Percentiles rank a stretch among this genome's conserved stretches.
Evolutionary conservation across 2,329 filamentous ascomycete species (phyloP).

Genomic region (Knufia petricola): DNA sequence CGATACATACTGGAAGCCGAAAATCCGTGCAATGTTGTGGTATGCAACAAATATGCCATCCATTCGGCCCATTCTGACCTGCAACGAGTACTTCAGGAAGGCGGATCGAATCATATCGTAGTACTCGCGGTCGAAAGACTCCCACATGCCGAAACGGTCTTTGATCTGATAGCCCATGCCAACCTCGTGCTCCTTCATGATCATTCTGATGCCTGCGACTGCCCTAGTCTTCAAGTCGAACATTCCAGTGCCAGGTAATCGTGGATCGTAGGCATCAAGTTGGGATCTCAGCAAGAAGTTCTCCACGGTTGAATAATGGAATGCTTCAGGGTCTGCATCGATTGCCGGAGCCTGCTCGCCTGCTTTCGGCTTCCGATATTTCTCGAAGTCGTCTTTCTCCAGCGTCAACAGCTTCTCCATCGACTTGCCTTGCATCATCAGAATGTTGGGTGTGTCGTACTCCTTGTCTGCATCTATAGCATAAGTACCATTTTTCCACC

Average conservation of each 20-base stretch:
- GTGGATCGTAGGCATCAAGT: constrained; percentile 76
- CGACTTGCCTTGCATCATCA: constrained; percentile 87
- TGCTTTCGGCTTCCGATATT: constrained; percentile 61
- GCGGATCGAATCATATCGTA: constrained; percentile 93
- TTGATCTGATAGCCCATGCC: constrained; percentile 83
- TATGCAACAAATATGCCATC: constrained; percentile 96
- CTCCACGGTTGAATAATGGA: constrained; percentile 75
- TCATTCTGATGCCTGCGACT: constrained; percentile 85
- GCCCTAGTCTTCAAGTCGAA: constrained; percentile 95
- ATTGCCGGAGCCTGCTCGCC: constrained; percentile 48
- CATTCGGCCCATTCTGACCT: constrained; percentile 96
- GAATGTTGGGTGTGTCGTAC: constrained; percentile 71
- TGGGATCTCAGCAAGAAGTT: constrained; percentile 94
- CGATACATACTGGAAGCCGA: constrained; percentile 92
- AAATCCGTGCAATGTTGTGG: constrained; percentile 90
- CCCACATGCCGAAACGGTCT: constrained; percentile 62
- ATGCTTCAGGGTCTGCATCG: constrained; percentile 56
- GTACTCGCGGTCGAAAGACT: constrained; percentile 92
- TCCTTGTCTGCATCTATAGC: constrained; percentile 95
- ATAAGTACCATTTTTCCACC: constrained; percentile 75
- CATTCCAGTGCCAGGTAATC: constrained; percentile 82
- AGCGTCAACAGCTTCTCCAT: constrained; percentile 93
- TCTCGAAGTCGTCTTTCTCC: constrained; percentile 72
- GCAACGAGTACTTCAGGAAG: constrained; percentile 91
- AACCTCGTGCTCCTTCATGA: constrained; percentile 58